A percentile compares a stretch with the other conserved stretches of the same genome.
Conservation (phyloP, 2,329 filamentous ascomycete genomes). For the Pseudocercospora vitis region DNA sequence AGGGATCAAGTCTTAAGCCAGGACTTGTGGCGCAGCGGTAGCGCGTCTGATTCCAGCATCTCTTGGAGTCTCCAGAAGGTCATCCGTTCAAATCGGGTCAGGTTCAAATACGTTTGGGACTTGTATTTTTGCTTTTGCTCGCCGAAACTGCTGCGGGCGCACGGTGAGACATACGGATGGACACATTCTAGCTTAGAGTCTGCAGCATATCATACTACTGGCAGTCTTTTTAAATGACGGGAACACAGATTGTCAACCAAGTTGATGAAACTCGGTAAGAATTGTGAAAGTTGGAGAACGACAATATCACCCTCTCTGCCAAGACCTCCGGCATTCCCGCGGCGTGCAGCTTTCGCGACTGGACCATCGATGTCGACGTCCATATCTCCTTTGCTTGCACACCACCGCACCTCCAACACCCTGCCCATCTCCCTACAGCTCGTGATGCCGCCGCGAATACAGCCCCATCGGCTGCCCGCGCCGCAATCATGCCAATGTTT, state of each 20-base stretch:
- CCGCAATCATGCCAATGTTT: slow-evolving; percentile 31
- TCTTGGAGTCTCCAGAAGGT: slow-evolving; percentile 26
- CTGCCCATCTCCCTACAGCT: not conserved
- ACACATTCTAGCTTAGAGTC: too few relatives aligned
- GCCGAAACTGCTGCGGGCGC: not conserved
- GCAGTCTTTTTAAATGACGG: too few relatives aligned
- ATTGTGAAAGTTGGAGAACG: too few relatives aligned
- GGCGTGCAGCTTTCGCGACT: not conserved
- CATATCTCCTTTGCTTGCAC: not conserved
- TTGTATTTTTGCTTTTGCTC: not conserved
- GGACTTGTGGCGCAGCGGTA: slow-evolving; percentile 24
- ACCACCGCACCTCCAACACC: not conserved
- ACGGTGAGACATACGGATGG: too few relatives aligned
- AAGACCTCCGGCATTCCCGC: not conserved
- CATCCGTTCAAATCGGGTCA: slow-evolving; percentile 29
- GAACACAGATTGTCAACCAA: not conserved
- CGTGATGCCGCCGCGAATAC: slow-evolving; percentile 36
- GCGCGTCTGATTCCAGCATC: slow-evolving; percentile 23
- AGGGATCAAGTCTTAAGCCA: too few relatives aligned
- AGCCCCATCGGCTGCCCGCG: slow-evolving; percentile 24
- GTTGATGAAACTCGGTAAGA: not conserved
- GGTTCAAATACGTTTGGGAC: slow-evolving; percentile 18
- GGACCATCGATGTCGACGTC: not conserved
- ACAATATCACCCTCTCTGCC: too few relatives aligned
- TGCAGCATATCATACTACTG: too few relatives aligned